Conservation (phyloP, 2,329 filamentous ascomycete genomes). For the Penicillium sumatraense region DNA sequence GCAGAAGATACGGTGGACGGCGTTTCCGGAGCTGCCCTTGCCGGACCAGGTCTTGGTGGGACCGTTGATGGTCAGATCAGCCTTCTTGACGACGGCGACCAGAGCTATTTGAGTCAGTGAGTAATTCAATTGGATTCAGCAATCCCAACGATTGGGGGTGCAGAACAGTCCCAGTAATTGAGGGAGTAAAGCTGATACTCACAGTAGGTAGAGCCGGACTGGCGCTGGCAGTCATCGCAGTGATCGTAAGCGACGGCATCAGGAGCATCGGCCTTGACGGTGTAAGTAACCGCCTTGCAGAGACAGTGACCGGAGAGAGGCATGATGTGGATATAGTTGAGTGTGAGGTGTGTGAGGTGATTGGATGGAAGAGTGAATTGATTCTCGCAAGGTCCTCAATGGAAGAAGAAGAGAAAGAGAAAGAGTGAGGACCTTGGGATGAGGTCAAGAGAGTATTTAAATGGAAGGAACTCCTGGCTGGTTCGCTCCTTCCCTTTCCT, state of each 20-base stretch:
- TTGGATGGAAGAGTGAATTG: neutral
- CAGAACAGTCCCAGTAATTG: neutral
- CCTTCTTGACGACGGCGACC: conserved; percentile 69
- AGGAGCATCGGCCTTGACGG: conserved; percentile 52
- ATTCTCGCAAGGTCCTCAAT: conserved; percentile 34
- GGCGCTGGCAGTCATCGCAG: conserved; percentile 74
- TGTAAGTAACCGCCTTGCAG: conserved; percentile 74
- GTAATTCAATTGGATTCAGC: neutral
- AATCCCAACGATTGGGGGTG: neutral
- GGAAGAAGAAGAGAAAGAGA: neutral
- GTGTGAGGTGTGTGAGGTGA: neutral
- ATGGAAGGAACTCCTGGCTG: neutral
- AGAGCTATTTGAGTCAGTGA: conserved; percentile 52
- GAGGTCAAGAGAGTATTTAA: conserved; percentile 21
- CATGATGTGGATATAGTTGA: conserved; percentile 53
- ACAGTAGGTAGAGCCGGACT: conserved; percentile 70
- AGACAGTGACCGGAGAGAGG: conserved; percentile 72
- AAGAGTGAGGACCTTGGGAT: conserved; percentile 16
- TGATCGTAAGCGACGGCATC: conserved; percentile 66
- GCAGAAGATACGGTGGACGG: conserved; percentile 72
- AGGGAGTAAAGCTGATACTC: conserved; percentile 1
- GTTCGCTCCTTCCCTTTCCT: neutral
- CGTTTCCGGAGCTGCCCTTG: conserved; percentile 63
- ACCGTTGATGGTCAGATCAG: conserved; percentile 66
- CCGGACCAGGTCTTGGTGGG: conserved; percentile 68